Evolutionary conservation across 2,329 filamentous ascomycete species (phyloP), one percentile per base, ranked within the genome.

Genomic region (Penicillium sp.): DNA sequence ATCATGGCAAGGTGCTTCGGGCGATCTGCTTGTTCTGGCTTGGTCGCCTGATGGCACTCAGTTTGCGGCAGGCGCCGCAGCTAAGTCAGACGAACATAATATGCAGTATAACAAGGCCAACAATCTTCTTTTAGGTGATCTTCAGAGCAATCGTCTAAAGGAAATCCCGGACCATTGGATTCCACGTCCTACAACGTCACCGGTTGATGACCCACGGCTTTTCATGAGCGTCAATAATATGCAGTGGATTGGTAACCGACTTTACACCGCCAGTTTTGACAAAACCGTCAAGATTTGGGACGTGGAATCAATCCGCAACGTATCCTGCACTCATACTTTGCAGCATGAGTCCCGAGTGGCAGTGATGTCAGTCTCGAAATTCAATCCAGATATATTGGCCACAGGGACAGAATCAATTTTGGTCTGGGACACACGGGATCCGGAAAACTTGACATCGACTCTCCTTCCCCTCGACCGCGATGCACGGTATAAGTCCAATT

Each of bases 101-200:
- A 78, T 80, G 73, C 75, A 79, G 35, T 83, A 83, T 58, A 83
- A 83, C 51, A 68, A 76, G 34, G 68, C 72, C 0, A 77, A 79
- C 51, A 83, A 83, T 55, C 65, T 83, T 1, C 58, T 83, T 1
- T 61, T 79, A 32, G 80, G 80, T 1, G 67, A 78, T 52, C 53
- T 73, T 3, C 54, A 60, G 1, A 56, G 58, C 1, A 72, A 70
- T 19, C 58, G 57, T 1, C 59, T 83, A 7, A 65, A 70, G 45
- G 80, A 82, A 53, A 61, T 83, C 0, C 72, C 76, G 1, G 73
- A 78, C 43, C 80, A 83, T 57, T 71, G 70, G 32, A 62, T 75
- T 3, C 57, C 64, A 17, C 71, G 76, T 3, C 64, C 71, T 3
- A 54, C 58, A 29, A 66, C 68, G 1, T 66, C 67, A 0, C 77